phyloP scores from a whole-genome alignment of 2,329 filamentous ascomycete species.

The Sclerotiophoma versabilis region DNA sequence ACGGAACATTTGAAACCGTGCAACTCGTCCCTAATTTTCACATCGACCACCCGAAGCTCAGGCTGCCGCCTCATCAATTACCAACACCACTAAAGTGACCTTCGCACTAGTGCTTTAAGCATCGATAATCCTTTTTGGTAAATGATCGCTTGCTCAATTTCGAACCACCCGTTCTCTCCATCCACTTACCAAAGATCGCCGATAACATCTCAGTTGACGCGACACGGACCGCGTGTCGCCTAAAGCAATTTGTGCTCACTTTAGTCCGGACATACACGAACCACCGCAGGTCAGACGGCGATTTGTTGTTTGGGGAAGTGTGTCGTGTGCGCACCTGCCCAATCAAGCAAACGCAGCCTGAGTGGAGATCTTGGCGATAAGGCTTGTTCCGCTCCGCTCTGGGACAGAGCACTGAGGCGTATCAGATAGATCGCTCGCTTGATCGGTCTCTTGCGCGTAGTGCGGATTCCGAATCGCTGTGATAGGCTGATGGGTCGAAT shows the following conservation, averaged over 20 bases:
- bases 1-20: not conserved
- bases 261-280: not conserved
- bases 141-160: not conserved
- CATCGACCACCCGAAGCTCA: not conserved
- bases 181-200: not conserved
- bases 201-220: not conserved
- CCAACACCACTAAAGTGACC: not conserved
- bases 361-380: not conserved
- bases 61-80: not conserved
- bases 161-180: not conserved
- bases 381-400: constrained; percentile 2
- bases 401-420: not conserved
- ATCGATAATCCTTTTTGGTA: not conserved
- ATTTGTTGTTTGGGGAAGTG: not conserved
- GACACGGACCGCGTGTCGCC: not conserved
- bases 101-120: no score
- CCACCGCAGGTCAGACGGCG: not conserved
- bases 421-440: not conserved
- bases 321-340: constrained; percentile 4
- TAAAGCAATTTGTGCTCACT: not conserved
- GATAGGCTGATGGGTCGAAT: no score
- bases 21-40: not conserved
- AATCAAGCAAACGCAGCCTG: not conserved
- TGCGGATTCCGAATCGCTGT: no score
- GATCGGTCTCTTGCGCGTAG: no score